Conservation (phyloP, 2,329 filamentous ascomycete species). For the Talaromyces sp. region DNA sequence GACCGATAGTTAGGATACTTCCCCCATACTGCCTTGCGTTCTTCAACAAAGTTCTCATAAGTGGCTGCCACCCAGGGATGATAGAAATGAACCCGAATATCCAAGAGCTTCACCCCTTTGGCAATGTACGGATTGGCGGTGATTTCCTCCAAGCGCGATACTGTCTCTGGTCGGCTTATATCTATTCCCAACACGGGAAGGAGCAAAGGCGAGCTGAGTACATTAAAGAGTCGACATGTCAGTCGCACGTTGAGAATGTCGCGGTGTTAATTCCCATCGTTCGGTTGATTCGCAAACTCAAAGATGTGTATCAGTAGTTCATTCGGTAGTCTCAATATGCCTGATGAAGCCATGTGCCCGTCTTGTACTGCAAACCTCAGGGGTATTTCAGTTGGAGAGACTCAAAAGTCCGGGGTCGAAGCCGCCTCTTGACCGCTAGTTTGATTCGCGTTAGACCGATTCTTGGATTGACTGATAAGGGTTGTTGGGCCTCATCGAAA, state of each 20-base stretch:
- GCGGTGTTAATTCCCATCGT: neutral
- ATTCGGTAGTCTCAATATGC: neutral
- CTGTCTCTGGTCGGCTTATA: neutral
- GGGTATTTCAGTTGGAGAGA: neutral
- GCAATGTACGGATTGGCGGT: neutral
- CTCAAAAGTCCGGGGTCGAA: neutral
- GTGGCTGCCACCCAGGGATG: slow-evolving; percentile 2
- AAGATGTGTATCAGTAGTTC: neutral
- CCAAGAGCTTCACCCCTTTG: neutral
- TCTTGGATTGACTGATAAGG: neutral
- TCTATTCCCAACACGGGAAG: neutral
- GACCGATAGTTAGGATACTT: neutral
- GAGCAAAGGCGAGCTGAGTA: neutral
- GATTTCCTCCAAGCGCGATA: neutral
- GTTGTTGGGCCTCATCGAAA: neutral
- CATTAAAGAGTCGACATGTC: neutral
- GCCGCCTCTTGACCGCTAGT: neutral
- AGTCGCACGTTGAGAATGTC: slow-evolving; percentile 5
- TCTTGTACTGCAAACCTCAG: neutral
- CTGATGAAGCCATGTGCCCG: neutral
- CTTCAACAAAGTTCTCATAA: neutral
- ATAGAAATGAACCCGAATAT: slow-evolving; percentile 4
- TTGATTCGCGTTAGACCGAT: neutral
- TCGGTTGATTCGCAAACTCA: too few species aligned
- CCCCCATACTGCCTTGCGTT: neutral